Evolutionary conservation across 257 asterid genomes (phyloP).

Genomic region (Catharanthus roseus): DNA sequence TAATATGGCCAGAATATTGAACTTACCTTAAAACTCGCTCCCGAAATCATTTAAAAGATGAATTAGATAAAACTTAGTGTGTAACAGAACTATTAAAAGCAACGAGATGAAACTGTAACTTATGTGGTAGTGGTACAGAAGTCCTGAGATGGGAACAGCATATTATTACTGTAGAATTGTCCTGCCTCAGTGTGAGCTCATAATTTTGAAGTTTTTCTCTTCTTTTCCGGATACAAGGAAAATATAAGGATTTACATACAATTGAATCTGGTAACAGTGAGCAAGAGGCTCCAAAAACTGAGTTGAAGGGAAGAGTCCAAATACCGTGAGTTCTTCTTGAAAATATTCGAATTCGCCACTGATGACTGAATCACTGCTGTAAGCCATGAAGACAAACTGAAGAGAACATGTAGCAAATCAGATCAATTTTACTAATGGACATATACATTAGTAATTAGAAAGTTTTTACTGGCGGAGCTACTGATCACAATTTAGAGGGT

Average conservation of each 20-base stretch:
- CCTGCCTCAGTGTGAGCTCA: too few relatives aligned
- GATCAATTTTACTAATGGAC: neutral
- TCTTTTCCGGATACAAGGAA: neutral
- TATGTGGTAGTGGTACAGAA: neutral
- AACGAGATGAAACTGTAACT: neutral
- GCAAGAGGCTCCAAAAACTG: neutral
- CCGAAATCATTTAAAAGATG: neutral
- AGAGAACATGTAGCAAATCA: slow-evolving; percentile 12
- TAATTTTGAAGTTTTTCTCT: neutral
- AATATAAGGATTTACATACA: neutral
- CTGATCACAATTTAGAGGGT: neutral
- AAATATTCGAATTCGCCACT: slow-evolving; percentile 32
- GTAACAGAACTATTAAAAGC: neutral
- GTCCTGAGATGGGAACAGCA: neutral
- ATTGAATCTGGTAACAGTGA: neutral
- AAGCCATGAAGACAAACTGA: slow-evolving; percentile 69
- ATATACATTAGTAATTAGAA: neutral
- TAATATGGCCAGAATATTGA: neutral
- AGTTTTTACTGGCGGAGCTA: neutral
- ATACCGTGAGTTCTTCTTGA: slow-evolving; percentile 52
- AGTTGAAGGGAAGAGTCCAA: neutral
- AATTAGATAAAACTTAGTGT: neutral
- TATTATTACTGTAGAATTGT: too few relatives aligned
- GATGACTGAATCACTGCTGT: slow-evolving; percentile 27
- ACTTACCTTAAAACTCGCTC: neutral